Evolutionary conservation across 2,329 filamentous ascomycete species (phyloP), one percentile per base, ranked within the genome.

Genomic region (Ascochyta fabae): DNA sequence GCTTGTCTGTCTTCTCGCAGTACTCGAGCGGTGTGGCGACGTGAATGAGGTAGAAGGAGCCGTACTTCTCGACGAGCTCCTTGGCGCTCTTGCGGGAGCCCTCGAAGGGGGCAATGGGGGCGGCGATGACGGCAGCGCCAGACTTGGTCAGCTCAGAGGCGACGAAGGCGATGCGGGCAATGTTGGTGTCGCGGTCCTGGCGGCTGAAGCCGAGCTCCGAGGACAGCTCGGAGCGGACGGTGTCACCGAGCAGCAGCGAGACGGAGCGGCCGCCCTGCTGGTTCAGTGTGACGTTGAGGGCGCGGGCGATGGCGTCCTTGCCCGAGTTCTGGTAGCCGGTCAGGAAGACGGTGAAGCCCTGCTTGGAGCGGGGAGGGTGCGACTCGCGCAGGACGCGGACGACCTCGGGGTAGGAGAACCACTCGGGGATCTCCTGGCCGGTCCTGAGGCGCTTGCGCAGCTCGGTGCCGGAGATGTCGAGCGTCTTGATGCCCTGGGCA

Each of bases 371-470:
- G 47, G 96, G 87, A 45, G 94, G 95, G 83, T 98, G 95, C 67
- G 94, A 96, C 82, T 99, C 93, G 71, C 95, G 89, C 60, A 99
- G 89, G 45, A 98, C 95, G 78, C 88, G 88, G 80, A 99, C 95
- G 68, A 99, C 95, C 82, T 99, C 95, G 60, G 95, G 94, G 84
- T 99, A 99, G 29, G 95, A 98, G 86, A 99, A 99, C 95, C 95
- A 99, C 79, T 96, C 92, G 67, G 95, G 95, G 69, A 99, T 99
- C 68, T 96, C 92, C 70, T 91, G 91, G 68, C 95, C 95, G 58
- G 90, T 96, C 72, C 90, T 88, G 62, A 99, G 88, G 70, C 95
- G 91, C 73, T 90, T 86, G 73, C 95, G 93, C 72, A 99, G 91
- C 83, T 99, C 95, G 59, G 81, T 83, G 60, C 81, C 81, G 52